Conservation (phyloP, 495 filamentous ascomycete genomes). For the Penicillium malachiteum region DNA sequence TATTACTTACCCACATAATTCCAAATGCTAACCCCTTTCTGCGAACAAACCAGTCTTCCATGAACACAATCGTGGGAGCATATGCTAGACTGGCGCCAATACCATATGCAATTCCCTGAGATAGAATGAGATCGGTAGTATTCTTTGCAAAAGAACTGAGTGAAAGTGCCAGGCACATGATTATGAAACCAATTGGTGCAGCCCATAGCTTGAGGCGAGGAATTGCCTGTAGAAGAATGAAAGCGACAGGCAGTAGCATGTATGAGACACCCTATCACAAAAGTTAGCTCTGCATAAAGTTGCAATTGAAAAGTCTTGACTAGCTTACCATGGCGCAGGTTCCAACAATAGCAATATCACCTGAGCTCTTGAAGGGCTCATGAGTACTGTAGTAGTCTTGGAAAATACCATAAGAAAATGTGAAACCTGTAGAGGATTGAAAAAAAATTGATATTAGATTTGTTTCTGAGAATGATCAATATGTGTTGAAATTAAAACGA, state of each 20-base stretch:
- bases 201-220: slow-evolving; percentile 38
- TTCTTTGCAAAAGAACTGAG: slow-evolving; percentile 45
- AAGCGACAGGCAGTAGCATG: slow-evolving; percentile 46
- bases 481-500: slow-evolving; percentile 10
- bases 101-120: slow-evolving; percentile 52
- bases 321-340: slow-evolving; percentile 42
- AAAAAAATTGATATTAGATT: neutral
- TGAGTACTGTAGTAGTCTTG: slow-evolving; percentile 56
- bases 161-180: slow-evolving; percentile 41
- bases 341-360: slow-evolving; percentile 41
- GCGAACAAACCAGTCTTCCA: slow-evolving; percentile 56
- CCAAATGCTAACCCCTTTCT: slow-evolving; percentile 51
- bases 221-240: slow-evolving; percentile 39
- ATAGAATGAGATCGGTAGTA: slow-evolving; percentile 45
- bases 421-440: slow-evolving; percentile 50
- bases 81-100: slow-evolving; percentile 47
- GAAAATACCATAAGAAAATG: slow-evolving; percentile 62
- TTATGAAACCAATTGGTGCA: slow-evolving; percentile 38
- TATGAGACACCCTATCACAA: slow-evolving; percentile 47
- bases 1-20: slow-evolving; percentile 42
- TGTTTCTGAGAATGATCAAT: neutral
- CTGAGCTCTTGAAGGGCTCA: slow-evolving; percentile 44
- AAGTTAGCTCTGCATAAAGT: neutral
- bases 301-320: neutral
- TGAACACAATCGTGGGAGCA: slow-evolving; percentile 44